Percentiles rank a stretch among this genome's conserved stretches.
Conservation (phyloP, 345 rosid genomes). For the Cardamine chenopodiifolia region DNA sequence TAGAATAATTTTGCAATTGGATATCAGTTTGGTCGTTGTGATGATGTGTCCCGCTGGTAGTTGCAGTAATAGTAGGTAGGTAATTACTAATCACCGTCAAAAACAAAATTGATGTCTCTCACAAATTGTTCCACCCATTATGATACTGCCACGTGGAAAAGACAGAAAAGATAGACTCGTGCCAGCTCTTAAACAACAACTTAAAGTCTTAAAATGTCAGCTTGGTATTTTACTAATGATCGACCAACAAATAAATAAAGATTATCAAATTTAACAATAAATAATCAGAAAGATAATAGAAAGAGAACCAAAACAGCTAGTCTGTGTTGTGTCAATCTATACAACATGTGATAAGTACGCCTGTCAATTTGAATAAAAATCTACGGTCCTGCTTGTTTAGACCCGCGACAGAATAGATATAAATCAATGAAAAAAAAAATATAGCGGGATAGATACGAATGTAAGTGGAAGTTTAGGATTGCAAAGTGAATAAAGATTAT, state of each 20-base stretch:
- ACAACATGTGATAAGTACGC: no score
- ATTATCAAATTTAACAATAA: not conserved
- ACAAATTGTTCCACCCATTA: conserved; percentile 1
- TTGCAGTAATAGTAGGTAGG: not conserved
- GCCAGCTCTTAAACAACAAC: conserved; percentile 27
- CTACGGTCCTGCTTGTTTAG: no score
- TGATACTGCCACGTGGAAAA: conserved; percentile 18
- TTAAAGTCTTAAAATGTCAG: conserved; percentile 6
- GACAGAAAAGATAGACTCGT: conserved; percentile 11
- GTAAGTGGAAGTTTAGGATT: no score
- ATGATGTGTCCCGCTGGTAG: not conserved
- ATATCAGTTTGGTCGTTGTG: not conserved
- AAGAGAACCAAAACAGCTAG: conserved; percentile 31
- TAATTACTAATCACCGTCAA: conserved; percentile 4
- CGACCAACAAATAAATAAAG: conserved; percentile 21
- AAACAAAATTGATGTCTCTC: not conserved
- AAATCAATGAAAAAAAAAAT: no score
- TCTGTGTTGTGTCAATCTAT: conserved; percentile 18
- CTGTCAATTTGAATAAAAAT: no score
- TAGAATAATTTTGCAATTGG: not conserved
- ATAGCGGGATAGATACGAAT: no score
- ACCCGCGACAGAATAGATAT: no score
- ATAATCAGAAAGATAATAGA: conserved; percentile 6
- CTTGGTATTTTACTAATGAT: conserved; percentile 25
- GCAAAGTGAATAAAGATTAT: no score